Evolutionary conservation across 164 flowering plant species (phyloP), one percentile per base, ranked within the genome.

Genomic region (Magnolia sinica): DNA sequence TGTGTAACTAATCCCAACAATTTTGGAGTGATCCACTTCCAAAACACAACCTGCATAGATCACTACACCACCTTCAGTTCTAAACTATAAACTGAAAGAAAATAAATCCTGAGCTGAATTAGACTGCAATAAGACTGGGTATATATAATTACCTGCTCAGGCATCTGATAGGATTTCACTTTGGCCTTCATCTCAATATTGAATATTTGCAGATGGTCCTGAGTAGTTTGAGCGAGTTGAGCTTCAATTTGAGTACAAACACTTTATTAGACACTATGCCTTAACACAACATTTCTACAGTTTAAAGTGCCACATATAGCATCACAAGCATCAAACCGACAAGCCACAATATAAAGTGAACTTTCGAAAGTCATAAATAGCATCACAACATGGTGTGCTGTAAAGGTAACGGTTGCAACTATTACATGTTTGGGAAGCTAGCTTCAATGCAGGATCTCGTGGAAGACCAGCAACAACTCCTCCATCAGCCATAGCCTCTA

Each of bases 401-500:
- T n/a, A n/a, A n/a, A n/a, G n/a, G n/a, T n/a, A n/a, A n/a, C n/a
- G n/a, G n/a, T n/a, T n/a, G n/a, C n/a, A n/a, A n/a, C n/a, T n/a
- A n/a, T n/a, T n/a, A n/a, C n/a, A n/a, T 9, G 97, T 96, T 76
- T 96, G 99, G 77, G 98, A 88, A 77, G 98, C 99, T 68, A 94
- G 86, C 71, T 90, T 87, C 74, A 87, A 55, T 70, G 99, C 96
- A 72, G 94, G 97, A 20, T 91, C 97, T 58, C 98, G 85, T 1
- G 98, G 99, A 27, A 96, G 86, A 83, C 99, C 97, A 50, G 97
- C 97, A 81, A 98, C 97, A 18, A 96, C 99, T 76, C 97, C 99
- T 81, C 98, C 98, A 84, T 96, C 99, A 55, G 99, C 98, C 87
- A 96, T 79, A 80, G 99, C 98, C 77, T 94, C 98, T 76, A 96